Percentiles rank a stretch among this genome's conserved stretches.
These are phyloP conservation scores for Debaryomyces singareniensis DNA, from an alignment of 1,139 yeast genomes.

Conservation along the genomic window DNA sequence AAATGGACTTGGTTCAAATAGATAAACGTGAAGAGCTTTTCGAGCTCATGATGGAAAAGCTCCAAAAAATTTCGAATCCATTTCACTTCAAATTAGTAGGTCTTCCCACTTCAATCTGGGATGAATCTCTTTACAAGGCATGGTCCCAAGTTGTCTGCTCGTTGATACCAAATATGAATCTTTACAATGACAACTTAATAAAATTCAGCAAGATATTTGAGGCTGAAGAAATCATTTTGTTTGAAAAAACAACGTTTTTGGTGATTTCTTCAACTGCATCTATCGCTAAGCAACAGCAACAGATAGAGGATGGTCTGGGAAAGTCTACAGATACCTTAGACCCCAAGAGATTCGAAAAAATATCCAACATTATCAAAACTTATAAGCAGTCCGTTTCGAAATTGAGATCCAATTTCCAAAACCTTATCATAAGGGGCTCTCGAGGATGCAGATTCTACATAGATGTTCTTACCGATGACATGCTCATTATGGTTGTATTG, in stretches of 20 bases:
- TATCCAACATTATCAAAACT: conserved; percentile 88
- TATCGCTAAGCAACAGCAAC: conserved; percentile 20
- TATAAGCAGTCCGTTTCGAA: conserved; percentile 91
- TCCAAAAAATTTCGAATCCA: conserved; percentile 71
- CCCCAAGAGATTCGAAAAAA: conserved; percentile 91
- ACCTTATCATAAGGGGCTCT: conserved; percentile 69
- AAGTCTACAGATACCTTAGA: conserved; percentile 36
- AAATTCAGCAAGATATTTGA: conserved; percentile 71
- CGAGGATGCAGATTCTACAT: conserved; percentile 61
- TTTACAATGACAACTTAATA: conserved; percentile 69
- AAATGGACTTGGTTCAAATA: conserved; percentile 91
- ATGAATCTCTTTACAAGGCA: conserved; percentile 90
- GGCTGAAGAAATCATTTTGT: conserved; percentile 86
- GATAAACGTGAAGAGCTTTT: conserved; percentile 83
- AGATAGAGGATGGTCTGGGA: conserved; percentile 7
- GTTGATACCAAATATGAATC: conserved; percentile 82
- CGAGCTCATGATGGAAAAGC: conserved; percentile 73
- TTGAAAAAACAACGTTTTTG: conserved; percentile 89
- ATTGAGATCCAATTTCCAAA: conserved; percentile 76
- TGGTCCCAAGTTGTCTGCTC: conserved; percentile 97
- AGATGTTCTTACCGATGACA: conserved; percentile 66
- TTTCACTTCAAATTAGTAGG: conserved; percentile 79
- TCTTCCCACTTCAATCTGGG: conserved; percentile 97
- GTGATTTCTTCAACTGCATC: conserved; percentile 73
- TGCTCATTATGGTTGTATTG: conserved; percentile 69